A percentile compares a stretch with the other conserved stretches of the same genome.
Conservation (phyloP, 768 basidiomycete species). For the Hygrocybe punicea region DNA sequence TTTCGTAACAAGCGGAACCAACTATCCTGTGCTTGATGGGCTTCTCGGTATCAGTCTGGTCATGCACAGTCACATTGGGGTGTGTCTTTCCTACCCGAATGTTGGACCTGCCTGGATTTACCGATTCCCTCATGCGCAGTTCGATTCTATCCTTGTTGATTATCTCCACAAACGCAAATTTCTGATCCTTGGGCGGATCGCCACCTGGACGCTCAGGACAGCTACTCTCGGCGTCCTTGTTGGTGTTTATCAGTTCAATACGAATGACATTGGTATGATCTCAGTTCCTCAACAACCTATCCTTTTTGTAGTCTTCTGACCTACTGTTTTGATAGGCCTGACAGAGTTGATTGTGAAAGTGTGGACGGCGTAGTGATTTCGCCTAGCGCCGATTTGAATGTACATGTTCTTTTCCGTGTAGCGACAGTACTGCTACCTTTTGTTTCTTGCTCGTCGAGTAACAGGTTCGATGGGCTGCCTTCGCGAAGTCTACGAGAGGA, state of each 20-base stretch:
- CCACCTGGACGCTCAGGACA: slow-evolving; percentile 73
- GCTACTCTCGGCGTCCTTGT: slow-evolving; percentile 79
- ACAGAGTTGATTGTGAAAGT: slow-evolving; percentile 79
- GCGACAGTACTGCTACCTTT: too few relatives aligned
- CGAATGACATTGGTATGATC: slow-evolving; percentile 98
- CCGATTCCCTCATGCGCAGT: too few relatives aligned
- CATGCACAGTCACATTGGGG: slow-evolving; percentile 95
- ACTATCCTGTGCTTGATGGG: slow-evolving; percentile 86
- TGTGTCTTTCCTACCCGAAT: slow-evolving; percentile 41
- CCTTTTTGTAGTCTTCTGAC: neutral
- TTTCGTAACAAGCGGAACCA: slow-evolving; percentile 70
- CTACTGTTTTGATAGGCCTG: slow-evolving; percentile 51
- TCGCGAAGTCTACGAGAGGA: too few relatives aligned
- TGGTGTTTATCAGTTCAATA: slow-evolving; percentile 97
- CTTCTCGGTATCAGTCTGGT: slow-evolving; percentile 82
- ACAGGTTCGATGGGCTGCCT: too few relatives aligned
- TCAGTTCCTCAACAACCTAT: too few relatives aligned
- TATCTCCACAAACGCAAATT: slow-evolving; percentile 94
- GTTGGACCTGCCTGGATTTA: neutral
- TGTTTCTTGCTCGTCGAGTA: too few relatives aligned
- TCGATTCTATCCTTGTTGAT: slow-evolving; percentile 75
- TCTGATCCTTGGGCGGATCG: slow-evolving; percentile 67
- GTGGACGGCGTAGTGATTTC: slow-evolving; percentile 65
- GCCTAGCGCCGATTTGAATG: neutral
- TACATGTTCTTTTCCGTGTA: too few relatives aligned